Evolutionary conservation across 805 yeast genomes (phyloP).

Genomic region (Saccharomycopsis fermentans): DNA sequence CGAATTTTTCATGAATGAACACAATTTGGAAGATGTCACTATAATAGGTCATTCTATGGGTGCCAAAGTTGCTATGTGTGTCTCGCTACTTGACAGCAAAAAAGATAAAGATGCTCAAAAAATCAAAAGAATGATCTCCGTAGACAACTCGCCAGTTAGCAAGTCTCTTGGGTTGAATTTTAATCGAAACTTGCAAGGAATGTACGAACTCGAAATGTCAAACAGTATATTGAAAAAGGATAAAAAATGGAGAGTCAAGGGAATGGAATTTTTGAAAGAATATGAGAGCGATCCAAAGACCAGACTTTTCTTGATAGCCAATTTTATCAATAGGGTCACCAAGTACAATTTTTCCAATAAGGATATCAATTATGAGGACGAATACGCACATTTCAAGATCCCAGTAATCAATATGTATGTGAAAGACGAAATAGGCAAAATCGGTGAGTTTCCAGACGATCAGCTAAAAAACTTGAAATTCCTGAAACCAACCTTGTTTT

Average conservation of each 20-base stretch:
- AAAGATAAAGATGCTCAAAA: constrained; percentile 22
- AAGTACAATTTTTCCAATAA: constrained; percentile 20
- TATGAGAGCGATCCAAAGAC: constrained; percentile 19
- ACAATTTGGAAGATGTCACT: constrained; percentile 26
- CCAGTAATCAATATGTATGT: constrained; percentile 27
- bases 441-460: constrained; percentile 28
- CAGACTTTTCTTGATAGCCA: constrained; percentile 31
- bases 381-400: constrained; percentile 26
- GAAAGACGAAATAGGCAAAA: constrained; percentile 20
- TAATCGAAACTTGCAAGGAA: constrained; percentile 29
- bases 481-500: constrained; percentile 31
- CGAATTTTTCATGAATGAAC: constrained; percentile 26
- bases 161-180: constrained; percentile 29
- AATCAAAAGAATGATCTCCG: constrained; percentile 34
- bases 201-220: constrained; percentile 29
- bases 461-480: constrained; percentile 21
- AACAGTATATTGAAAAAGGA: constrained; percentile 22
- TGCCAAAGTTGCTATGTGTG: constrained; percentile 44
- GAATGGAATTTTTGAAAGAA: constrained; percentile 10
- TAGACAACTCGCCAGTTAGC: constrained; percentile 39
- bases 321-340: constrained; percentile 27
- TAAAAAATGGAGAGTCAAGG: constrained; percentile 25
- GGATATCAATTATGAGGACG: constrained; percentile 23
- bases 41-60: constrained; percentile 53
- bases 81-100: constrained; percentile 29